Percentiles rank a stretch among this genome's conserved stretches.
These are phyloP conservation scores for Akanthomyces lecanii DNA, from an alignment of 2,329 filamentous ascomycete genomes.

Conservation along the genomic window DNA sequence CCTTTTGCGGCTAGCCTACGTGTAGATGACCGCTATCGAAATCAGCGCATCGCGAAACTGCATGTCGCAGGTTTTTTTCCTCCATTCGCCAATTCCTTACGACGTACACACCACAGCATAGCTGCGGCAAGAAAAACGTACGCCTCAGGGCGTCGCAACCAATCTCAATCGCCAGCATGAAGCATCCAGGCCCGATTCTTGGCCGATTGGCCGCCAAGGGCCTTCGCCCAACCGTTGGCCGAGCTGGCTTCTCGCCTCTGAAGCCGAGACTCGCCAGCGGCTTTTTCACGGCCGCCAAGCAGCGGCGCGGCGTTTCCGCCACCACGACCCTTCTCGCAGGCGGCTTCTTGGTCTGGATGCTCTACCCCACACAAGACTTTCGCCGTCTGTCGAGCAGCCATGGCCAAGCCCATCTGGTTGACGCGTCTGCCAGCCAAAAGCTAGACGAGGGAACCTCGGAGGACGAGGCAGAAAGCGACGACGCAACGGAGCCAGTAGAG, in stretches of 20 bases:
- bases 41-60: background rate
- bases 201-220: slow-evolving; percentile 15
- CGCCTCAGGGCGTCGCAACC: background rate
- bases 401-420: background rate
- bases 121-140: background rate
- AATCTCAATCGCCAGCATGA: slow-evolving; percentile 1
- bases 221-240: slow-evolving; percentile 3
- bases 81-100: background rate
- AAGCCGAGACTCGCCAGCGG: slow-evolving; percentile 5
- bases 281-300: slow-evolving; percentile 9
- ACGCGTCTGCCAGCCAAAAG: background rate
- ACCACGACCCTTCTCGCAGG: slow-evolving; percentile 29
- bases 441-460: background rate
- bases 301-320: slow-evolving; percentile 9
- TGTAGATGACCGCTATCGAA: background rate
- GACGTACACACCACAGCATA: background rate
- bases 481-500: slow-evolving; percentile 9
- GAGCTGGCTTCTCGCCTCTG: background rate
- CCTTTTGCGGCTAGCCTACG: slow-evolving; percentile 3
- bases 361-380: slow-evolving; percentile 43
- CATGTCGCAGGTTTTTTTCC: background rate
- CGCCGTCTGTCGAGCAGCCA: slow-evolving; percentile 29
- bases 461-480: slow-evolving; percentile 11
- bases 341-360: slow-evolving; percentile 39
- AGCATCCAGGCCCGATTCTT: background rate